A percentile compares a stretch with the other conserved stretches of the same genome.
Evolutionary conservation across 208 protist genomes (phyloP).

Genomic region (Crithidia expoeki): DNA sequence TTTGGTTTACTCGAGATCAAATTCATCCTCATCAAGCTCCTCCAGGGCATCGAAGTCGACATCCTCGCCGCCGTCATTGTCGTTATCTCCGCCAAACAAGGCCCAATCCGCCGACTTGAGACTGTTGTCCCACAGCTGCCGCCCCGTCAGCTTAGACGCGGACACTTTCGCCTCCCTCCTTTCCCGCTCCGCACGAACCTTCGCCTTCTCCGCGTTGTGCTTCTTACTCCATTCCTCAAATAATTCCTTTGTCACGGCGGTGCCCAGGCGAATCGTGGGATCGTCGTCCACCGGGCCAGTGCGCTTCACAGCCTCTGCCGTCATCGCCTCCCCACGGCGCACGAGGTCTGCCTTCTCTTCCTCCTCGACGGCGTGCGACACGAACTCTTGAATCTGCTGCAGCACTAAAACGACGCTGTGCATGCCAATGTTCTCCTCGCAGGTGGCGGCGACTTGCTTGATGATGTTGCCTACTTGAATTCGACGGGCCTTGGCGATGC

Average conservation of each 20-base stretch:
- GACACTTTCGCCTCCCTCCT: slow-evolving; percentile 42
- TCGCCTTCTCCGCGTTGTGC: slow-evolving; percentile 62
- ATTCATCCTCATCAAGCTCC: slow-evolving; percentile 63
- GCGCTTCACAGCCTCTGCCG: slow-evolving; percentile 44
- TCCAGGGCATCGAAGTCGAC: slow-evolving; percentile 62
- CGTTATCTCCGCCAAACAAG: slow-evolving; percentile 60
- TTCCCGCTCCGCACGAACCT: slow-evolving; percentile 39
- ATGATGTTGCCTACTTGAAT: slow-evolving; percentile 59
- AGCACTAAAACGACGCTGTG: slow-evolving; percentile 75
- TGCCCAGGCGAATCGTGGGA: slow-evolving; percentile 81
- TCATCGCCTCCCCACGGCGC: slow-evolving; percentile 65
- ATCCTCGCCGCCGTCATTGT: slow-evolving; percentile 68
- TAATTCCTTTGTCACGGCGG: slow-evolving; percentile 79
- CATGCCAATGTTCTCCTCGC: slow-evolving; percentile 80
- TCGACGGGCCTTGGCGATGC: slow-evolving; percentile 72
- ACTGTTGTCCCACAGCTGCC: slow-evolving; percentile 86
- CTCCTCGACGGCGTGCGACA: slow-evolving; percentile 53
- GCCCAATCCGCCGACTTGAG: slow-evolving; percentile 81
- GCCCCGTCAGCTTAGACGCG: slow-evolving; percentile 79
- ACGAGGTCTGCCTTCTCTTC: slow-evolving; percentile 78
- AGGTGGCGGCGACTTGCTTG: slow-evolving; percentile 59
- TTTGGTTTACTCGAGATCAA: slow-evolving; percentile 72
- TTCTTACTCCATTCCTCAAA: slow-evolving; percentile 83
- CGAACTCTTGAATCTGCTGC: slow-evolving; percentile 78
- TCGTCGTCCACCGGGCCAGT: slow-evolving; percentile 37